Percentiles rank a stretch among this genome's conserved stretches.
Conservation (phyloP, 768 basidiomycete genomes). For the Phaeotremella skinneri region DNA sequence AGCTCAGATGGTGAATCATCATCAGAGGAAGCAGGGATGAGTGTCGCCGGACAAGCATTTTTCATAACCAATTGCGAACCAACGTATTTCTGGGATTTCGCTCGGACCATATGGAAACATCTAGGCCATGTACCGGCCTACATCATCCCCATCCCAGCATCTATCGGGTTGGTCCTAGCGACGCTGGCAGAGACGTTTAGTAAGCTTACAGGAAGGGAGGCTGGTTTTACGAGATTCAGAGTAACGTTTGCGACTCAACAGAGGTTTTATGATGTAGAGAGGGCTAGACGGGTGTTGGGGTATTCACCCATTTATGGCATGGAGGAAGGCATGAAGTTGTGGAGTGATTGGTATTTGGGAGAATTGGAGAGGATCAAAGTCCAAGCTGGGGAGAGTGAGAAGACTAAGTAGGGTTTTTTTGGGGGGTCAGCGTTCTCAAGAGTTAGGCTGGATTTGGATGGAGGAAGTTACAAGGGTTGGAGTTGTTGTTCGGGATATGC, state of each 20-base stretch:
- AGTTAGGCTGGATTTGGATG: too few species aligned
- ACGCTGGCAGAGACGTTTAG: conserved; percentile 69
- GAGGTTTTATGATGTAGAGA: conserved; percentile 88
- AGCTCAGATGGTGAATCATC: conserved; percentile 55
- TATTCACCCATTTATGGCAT: conserved; percentile 89
- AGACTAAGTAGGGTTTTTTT: conserved; percentile 34
- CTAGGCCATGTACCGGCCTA: conserved; percentile 59
- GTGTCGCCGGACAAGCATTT: conserved; percentile 88
- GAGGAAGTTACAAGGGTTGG: too few species aligned
- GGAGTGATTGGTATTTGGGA: conserved; percentile 41
- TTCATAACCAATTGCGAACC: conserved; percentile 98
- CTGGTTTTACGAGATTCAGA: conserved; percentile 80
- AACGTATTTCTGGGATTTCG: conserved; percentile 92
- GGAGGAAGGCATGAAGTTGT: conserved; percentile 75
- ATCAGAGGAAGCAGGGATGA: conserved; percentile 54
- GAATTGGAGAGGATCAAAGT: conserved; percentile 36
- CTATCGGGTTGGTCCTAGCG: conserved; percentile 70
- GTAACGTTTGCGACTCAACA: conserved; percentile 74
- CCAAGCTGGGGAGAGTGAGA: conserved; percentile 21
- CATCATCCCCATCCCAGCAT: conserved; percentile 60
- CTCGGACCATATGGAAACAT: conserved; percentile 68
- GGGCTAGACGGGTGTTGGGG: conserved; percentile 74
- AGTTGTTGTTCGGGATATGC: too few species aligned
- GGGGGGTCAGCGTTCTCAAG: background rate
- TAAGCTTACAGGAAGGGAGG: conserved; percentile 71